phyloP scores from a whole-genome alignment of 345 rosid species.

The Combretum micranthum region DNA sequence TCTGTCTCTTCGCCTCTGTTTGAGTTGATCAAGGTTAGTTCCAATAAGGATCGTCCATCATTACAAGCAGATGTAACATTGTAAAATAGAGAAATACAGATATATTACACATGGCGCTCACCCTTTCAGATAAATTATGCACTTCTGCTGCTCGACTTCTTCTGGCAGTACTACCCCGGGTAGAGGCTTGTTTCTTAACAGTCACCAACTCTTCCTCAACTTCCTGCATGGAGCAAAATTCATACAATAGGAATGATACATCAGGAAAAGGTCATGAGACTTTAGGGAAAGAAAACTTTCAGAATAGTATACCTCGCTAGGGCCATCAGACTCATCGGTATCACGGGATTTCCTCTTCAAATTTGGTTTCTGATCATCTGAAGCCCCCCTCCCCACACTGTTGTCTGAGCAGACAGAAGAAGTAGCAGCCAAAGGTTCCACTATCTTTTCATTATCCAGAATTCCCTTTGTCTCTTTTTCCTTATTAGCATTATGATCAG shows the following conservation, averaged over 20 bases:
- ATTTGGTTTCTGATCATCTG: slow-evolving; percentile 41
- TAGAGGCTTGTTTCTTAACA: slow-evolving; percentile 32
- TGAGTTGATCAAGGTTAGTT: slow-evolving; percentile 11
- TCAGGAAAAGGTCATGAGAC: too few relatives aligned
- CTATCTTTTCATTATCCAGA: slow-evolving; percentile 42
- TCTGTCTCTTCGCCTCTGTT: slow-evolving; percentile 86
- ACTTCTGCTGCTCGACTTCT: slow-evolving; percentile 94
- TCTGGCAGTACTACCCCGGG: slow-evolving; percentile 50
- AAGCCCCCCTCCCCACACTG: slow-evolving; percentile 44
- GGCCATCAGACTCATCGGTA: slow-evolving; percentile 52
- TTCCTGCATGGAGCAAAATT: slow-evolving; percentile 37
- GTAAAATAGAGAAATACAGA: not conserved
- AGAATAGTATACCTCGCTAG: slow-evolving; percentile 51
- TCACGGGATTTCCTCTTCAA: slow-evolving; percentile 58
- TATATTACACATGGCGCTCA: slow-evolving; percentile 24
- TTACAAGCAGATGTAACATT: slow-evolving; percentile 1
- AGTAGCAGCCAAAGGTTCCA: slow-evolving; percentile 40
- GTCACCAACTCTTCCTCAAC: slow-evolving; percentile 57
- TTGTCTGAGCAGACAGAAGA: slow-evolving; percentile 84
- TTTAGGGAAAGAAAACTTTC: too few relatives aligned
- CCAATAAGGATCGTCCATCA: slow-evolving; percentile 3
- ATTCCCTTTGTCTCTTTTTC: slow-evolving; percentile 33
- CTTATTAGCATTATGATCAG: slow-evolving; percentile 12
- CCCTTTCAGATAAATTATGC: slow-evolving; percentile 96
- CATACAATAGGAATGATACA: slow-evolving; percentile 4